Conservation (phyloP, 2,329 filamentous ascomycete species). For the Microcera coccophila region DNA sequence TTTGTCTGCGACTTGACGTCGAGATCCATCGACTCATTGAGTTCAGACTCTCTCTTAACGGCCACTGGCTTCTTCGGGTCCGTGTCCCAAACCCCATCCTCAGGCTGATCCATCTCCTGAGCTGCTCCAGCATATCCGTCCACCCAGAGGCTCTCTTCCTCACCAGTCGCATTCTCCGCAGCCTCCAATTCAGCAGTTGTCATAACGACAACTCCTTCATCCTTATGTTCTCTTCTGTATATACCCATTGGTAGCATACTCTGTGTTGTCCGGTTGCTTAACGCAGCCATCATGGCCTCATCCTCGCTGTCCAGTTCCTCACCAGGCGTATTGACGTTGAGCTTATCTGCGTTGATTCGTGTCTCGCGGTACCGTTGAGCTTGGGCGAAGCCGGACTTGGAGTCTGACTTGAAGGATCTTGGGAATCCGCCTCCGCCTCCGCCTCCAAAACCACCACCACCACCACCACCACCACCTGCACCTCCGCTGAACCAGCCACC, state of each 20-base stretch:
- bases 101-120: conserved; percentile 29
- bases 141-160: conserved; percentile 46
- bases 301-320: conserved; percentile 45
- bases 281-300: conserved; percentile 38
- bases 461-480: conserved; percentile 26
- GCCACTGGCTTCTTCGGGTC: conserved; percentile 33
- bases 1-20: conserved; percentile 31
- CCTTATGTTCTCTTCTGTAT: conserved; percentile 51
- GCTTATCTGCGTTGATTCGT: conserved; percentile 55
- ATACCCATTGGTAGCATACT: conserved; percentile 54
- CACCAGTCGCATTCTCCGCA: conserved; percentile 44
- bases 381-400: conserved; percentile 38
- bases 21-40: conserved; percentile 41
- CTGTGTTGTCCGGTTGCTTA: conserved; percentile 27
- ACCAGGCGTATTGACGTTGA: conserved; percentile 42
- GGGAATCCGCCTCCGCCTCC: conserved; percentile 26
- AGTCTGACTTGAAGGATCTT: conserved; percentile 32
- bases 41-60: conserved; percentile 45
- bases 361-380: conserved; percentile 37
- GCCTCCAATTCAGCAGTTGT: conserved; percentile 57
- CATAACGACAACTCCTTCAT: conserved; percentile 50
- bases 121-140: conserved; percentile 32
- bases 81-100: conserved; percentile 45
- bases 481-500: conserved; percentile 29
- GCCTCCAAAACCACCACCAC: conserved; percentile 26